Evolutionary conservation across 495 filamentous ascomycete species (phyloP).

Genomic region (Annulohypoxylon maeteangense): DNA sequence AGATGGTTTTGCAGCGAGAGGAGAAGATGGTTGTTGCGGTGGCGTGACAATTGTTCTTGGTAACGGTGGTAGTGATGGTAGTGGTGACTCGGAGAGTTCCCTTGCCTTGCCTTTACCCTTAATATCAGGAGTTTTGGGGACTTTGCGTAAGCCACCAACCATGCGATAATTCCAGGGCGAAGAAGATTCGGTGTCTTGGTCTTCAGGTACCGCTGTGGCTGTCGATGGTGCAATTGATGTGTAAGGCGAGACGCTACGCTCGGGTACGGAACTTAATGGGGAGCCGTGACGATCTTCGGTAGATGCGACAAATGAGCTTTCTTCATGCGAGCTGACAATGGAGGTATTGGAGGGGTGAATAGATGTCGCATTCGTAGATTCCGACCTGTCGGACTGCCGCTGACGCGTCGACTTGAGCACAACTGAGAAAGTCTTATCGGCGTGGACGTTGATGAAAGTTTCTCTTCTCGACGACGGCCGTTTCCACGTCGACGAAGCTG

Average conservation of each 20-base stretch:
- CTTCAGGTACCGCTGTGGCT: slow-evolving; percentile 54
- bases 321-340: slow-evolving; percentile 57
- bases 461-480: slow-evolving; percentile 52
- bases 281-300: slow-evolving; percentile 59
- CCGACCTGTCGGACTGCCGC: slow-evolving; percentile 46
- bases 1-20: slow-evolving; percentile 56
- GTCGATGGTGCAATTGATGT: slow-evolving; percentile 48
- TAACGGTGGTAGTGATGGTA: slow-evolving; percentile 57
- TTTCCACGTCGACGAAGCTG: slow-evolving; percentile 29
- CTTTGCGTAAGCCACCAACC: slow-evolving; percentile 65
- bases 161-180: slow-evolving; percentile 64
- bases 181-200: slow-evolving; percentile 51
- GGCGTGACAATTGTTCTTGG: slow-evolving; percentile 47
- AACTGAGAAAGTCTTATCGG: slow-evolving; percentile 62
- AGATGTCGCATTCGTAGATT: slow-evolving; percentile 37
- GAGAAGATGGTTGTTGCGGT: slow-evolving; percentile 41
- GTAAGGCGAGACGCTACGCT: slow-evolving; percentile 52
- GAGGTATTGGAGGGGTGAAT: slow-evolving; percentile 50
- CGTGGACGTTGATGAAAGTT: slow-evolving; percentile 54
- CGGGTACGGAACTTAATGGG: slow-evolving; percentile 56
- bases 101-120: slow-evolving; percentile 56
- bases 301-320: slow-evolving; percentile 57
- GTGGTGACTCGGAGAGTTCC: slow-evolving; percentile 45
- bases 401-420: slow-evolving; percentile 46
- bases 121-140: slow-evolving; percentile 60